Evolutionary conservation across 495 filamentous ascomycete species (phyloP).

Genomic region (Staphylotrichum longicolle): DNA sequence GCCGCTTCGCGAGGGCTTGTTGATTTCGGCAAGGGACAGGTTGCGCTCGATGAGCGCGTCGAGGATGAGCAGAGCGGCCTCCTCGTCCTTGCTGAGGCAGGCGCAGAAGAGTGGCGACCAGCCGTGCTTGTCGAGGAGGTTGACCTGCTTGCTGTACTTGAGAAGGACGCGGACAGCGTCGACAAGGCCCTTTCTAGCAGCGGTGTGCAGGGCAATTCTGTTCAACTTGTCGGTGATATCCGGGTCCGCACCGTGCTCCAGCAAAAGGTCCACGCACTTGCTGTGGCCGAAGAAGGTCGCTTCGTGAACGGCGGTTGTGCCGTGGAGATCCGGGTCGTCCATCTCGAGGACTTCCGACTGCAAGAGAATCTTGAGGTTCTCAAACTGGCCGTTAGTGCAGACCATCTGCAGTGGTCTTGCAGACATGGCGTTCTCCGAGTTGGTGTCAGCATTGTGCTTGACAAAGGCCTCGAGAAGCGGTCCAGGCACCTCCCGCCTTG

Average conservation of each 20-base stretch:
- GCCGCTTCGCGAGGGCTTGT: slow-evolving; percentile 15
- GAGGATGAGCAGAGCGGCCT: slow-evolving; percentile 20
- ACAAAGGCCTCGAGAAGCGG: slow-evolving; percentile 21
- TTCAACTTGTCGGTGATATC: slow-evolving; percentile 47
- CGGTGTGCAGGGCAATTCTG: slow-evolving; percentile 54
- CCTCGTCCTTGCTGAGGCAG: slow-evolving; percentile 19
- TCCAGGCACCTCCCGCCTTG: background rate
- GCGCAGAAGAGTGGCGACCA: slow-evolving; percentile 29
- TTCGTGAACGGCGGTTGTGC: slow-evolving; percentile 26
- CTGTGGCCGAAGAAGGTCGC: slow-evolving; percentile 8
- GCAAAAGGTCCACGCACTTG: slow-evolving; percentile 18
- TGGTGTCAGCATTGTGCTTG: slow-evolving; percentile 18
- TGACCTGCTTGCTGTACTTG: slow-evolving; percentile 45
- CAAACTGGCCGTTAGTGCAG: slow-evolving; percentile 12
- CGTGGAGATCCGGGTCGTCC: slow-evolving; percentile 23
- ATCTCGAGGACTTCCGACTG: slow-evolving; percentile 20
- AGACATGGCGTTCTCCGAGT: slow-evolving; percentile 17
- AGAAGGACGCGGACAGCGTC: slow-evolving; percentile 51
- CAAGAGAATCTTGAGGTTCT: slow-evolving; percentile 20
- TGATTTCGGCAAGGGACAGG: slow-evolving; percentile 27
- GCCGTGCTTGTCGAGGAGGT: slow-evolving; percentile 26
- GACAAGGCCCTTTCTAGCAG: slow-evolving; percentile 44
- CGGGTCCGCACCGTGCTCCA: slow-evolving; percentile 31
- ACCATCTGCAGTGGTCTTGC: slow-evolving; percentile 16
- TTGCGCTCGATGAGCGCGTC: slow-evolving; percentile 22